Percentiles rank a stretch among this genome's conserved stretches.
These are phyloP conservation scores for Lolium rigidum DNA, from an alignment of 176 grass and related monocot species.

Conservation along the genomic window DNA sequence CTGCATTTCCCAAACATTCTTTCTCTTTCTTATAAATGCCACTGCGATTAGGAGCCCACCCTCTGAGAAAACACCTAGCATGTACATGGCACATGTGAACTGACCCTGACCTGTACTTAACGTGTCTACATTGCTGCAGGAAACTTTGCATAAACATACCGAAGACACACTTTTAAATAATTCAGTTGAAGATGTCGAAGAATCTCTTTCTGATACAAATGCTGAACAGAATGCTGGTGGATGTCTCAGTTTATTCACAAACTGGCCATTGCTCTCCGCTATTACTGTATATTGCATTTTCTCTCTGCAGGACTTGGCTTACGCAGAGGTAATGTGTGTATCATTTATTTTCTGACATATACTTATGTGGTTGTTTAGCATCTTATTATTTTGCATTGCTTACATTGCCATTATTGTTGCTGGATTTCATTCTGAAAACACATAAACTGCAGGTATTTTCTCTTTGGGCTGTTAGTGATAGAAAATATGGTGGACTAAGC, in stretches of 20 bases:
- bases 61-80: background rate
- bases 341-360: conserved; percentile 28
- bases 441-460: conserved; percentile 77
- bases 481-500: conserved; percentile 83
- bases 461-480: conserved; percentile 87
- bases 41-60: too few species aligned
- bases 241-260: conserved; percentile 72
- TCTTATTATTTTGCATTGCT: conserved; percentile 25
- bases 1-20: too few species aligned
- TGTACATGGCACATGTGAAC: background rate
- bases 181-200: conserved; percentile 53
- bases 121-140: conserved; percentile 45
- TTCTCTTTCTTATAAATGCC: too few species aligned
- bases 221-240: conserved; percentile 44
- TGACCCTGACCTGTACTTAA: conserved; percentile 6
- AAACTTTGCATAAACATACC: conserved; percentile 89
- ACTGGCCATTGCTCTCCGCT: conserved; percentile 86
- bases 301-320: conserved; percentile 92
- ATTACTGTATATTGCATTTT: conserved; percentile 89
- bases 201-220: conserved; percentile 49
- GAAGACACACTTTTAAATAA: conserved; percentile 40
- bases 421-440: conserved; percentile 39
- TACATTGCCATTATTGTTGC: conserved; percentile 22
- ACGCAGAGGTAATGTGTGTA: conserved; percentile 71
- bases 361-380: conserved; percentile 15